Base-by-base conservation (phyloP, 331 rosid species). In the Spiraea crenata region DNA sequence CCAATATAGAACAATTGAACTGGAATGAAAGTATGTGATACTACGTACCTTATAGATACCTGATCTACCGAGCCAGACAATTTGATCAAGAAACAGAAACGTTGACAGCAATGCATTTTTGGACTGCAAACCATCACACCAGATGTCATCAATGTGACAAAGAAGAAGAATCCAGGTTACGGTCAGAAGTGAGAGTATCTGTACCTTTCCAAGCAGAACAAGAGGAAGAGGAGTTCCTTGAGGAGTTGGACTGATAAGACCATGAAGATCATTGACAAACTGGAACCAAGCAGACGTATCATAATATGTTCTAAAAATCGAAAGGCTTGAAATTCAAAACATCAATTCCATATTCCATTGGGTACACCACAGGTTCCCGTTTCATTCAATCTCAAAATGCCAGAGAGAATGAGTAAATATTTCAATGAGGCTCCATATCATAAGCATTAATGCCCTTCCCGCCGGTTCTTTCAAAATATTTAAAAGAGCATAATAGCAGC, bases 241-340 rank as follows among this genome's bases (percentile, higher is more conserved):
- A 49, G 96, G 89, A 16, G 87, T 77, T 74, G 97, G 97, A 82
- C 99, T 95, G 69, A 95, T 86, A 87, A 95, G 87, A 72, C 59
- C 89, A 74, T 93, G 95, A 65, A 93, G 84, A 82, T 93, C 97
- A 78, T 93, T 93, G 81, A 93, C 97, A 74, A 93, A 93, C 99
- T 93, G 97, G 85, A 46, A 62, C 70, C 63, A 55, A 69, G 65
- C 49, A 73, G 34, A 67, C 57, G 70, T 51, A 62, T 70, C 45
- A 50, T 66, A 52, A n/a, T 70, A 77, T 31, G 16, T 44, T 57
- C 65, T 25, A 48, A 58, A 39, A 57, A 56, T 49, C 52, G 25
- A 39, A 60, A 12, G 0, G 31, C 55, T 57, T 15, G 76, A 46
- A 51, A 73, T 35, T 51, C 16, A 75, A 70, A 75, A 70, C 48